These are phyloP conservation scores for Fusarium tanahbumbuense DNA, from an alignment of 2,329 filamentous ascomycete genomes.

Conservation along the genomic window DNA sequence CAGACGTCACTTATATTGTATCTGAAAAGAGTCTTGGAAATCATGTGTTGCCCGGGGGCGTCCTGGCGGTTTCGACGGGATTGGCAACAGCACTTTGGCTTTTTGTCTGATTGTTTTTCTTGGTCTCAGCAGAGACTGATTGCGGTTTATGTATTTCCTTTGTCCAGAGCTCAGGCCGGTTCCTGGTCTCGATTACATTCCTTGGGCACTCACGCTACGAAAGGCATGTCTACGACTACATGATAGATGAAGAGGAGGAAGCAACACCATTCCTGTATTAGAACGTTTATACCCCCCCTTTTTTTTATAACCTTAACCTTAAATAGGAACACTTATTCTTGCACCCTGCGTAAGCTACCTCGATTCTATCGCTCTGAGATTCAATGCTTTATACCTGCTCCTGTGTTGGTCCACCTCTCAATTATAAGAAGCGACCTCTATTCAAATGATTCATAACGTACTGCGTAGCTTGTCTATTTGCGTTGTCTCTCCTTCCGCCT, in stretches of 20 bases:
- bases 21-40: constrained; percentile 46
- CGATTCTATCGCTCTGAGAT: constrained; percentile 44
- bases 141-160: constrained; percentile 6
- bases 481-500: constrained; percentile 57
- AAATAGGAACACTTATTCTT: constrained; percentile 43
- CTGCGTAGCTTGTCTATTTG: constrained; percentile 20
- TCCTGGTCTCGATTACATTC: constrained; percentile 18
- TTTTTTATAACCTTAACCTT: constrained; percentile 39
- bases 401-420: constrained; percentile 15
- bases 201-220: constrained; percentile 5
- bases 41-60: constrained; percentile 25
- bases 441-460: constrained; percentile 22
- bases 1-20: constrained; percentile 52
- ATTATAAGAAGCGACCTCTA: constrained; percentile 31
- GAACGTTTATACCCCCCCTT: constrained; percentile 39
- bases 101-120: constrained; percentile 12
- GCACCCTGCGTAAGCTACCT: constrained; percentile 41
- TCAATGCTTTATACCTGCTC: constrained; percentile 34
- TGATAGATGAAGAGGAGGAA: constrained; percentile 27
- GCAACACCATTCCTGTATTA: constrained; percentile 14
- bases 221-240: constrained; percentile 15
- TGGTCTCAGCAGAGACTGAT: background rate
- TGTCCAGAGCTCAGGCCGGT: constrained; percentile 31
- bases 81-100: constrained; percentile 35
- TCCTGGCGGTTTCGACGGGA: constrained; percentile 20